Evolutionary conservation across 2,329 filamentous ascomycete species (phyloP).

Genomic region (Hypomyces rosellus): DNA sequence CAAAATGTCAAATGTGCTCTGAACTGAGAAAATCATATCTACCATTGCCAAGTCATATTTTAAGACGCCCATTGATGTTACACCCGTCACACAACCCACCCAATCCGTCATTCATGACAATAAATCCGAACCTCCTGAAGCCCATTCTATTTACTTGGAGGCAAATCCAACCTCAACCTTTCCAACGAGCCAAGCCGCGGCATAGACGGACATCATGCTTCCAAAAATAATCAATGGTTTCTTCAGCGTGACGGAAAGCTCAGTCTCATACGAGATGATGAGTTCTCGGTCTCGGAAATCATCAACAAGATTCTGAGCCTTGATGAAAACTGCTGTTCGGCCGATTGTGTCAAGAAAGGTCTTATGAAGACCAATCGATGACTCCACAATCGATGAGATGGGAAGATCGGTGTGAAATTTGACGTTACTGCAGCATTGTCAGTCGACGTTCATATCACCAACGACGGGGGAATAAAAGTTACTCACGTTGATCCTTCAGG

Average conservation of each 20-base stretch:
- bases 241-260: constrained; percentile 64
- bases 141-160: constrained; percentile 30
- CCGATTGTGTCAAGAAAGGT: constrained; percentile 94
- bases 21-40: constrained; percentile 9
- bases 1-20: neutral
- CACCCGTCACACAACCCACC: constrained; percentile 7
- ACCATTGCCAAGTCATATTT: constrained; percentile 13
- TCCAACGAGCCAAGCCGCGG: constrained; percentile 66
- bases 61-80: constrained; percentile 14
- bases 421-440: constrained; percentile 60
- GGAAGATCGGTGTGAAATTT: constrained; percentile 72
- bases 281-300: constrained; percentile 80
- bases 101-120: constrained; percentile 3
- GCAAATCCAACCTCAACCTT: constrained; percentile 75
- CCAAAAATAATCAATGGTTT: constrained; percentile 81
- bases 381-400: constrained; percentile 50
- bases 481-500: constrained; percentile 85
- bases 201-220: constrained; percentile 68
- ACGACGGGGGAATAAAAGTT: neutral
- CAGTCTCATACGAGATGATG: constrained; percentile 82
- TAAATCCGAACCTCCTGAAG: neutral
- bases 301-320: constrained; percentile 81
- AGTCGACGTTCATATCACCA: constrained; percentile 11
- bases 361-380: constrained; percentile 58
- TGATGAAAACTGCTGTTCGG: constrained; percentile 73